Evolutionary conservation across 2,329 filamentous ascomycete genomes (phyloP).

Genomic region (Xylariales sp.): DNA sequence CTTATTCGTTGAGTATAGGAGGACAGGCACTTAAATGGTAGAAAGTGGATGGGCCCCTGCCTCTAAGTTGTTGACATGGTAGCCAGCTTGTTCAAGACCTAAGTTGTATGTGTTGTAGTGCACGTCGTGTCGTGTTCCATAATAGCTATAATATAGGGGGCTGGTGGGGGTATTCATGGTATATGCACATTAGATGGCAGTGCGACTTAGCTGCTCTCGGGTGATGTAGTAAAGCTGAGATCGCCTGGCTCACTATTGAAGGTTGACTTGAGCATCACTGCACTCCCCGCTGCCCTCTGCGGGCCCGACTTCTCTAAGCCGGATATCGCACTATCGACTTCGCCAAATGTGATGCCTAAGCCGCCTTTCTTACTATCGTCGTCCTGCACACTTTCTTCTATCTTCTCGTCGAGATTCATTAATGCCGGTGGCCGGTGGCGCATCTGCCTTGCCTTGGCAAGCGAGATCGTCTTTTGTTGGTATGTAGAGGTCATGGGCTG

Average conservation of each 20-base stretch:
- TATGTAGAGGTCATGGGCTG: slow-evolving; percentile 89
- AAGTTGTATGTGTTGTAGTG: background rate
- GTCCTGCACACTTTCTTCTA: slow-evolving; percentile 47
- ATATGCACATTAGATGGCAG: slow-evolving; percentile 19
- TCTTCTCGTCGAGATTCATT: slow-evolving; percentile 73
- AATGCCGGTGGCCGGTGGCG: slow-evolving; percentile 89
- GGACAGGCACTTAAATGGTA: background rate
- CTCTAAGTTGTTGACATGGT: slow-evolving; percentile 1
- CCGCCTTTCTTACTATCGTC: slow-evolving; percentile 51
- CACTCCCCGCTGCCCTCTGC: slow-evolving; percentile 50
- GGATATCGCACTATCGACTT: slow-evolving; percentile 54
- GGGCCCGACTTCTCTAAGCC: slow-evolving; percentile 53
- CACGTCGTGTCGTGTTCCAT: slow-evolving; percentile 4
- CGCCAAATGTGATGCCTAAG: slow-evolving; percentile 54
- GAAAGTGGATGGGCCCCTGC: slow-evolving; percentile 2
- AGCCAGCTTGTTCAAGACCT: slow-evolving; percentile 8
- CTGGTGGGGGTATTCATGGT: slow-evolving; percentile 8
- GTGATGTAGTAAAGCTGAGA: slow-evolving; percentile 42
- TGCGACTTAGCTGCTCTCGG: slow-evolving; percentile 47
- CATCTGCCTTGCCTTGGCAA: slow-evolving; percentile 88
- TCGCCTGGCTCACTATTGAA: slow-evolving; percentile 51
- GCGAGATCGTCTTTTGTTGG: slow-evolving; percentile 94
- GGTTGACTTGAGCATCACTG: slow-evolving; percentile 47
- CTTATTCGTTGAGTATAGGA: background rate
- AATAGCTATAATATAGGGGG: slow-evolving; percentile 22